Evolutionary conservation across 2,329 filamentous ascomycete genomes (phyloP), one percentile per base, ranked within the genome.

Genomic region (Dactylellina haptotyla): DNA sequence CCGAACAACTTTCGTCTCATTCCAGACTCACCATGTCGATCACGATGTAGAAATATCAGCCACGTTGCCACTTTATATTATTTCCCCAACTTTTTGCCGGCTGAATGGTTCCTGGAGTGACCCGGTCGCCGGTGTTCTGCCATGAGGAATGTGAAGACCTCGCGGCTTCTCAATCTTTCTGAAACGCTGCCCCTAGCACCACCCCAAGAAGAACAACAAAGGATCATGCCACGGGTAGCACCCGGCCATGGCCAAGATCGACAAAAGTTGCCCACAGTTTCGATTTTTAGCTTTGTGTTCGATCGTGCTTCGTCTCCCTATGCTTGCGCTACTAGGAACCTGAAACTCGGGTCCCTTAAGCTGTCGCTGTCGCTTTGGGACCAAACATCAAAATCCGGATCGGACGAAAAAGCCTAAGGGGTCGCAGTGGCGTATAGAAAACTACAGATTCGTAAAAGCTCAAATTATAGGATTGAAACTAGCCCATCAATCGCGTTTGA

Each of bases 121-220:
- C n/a, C n/a, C n/a, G n/a, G n/a, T n/a, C n/a, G n/a, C n/a, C n/a
- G n/a, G n/a, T n/a, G n/a, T n/a, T n/a, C n/a, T n/a, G 5, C 16
- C 39, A 9, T 43, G 48, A 37, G 37, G 26, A 53, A 26, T 39
- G 50, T 39, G 18, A 30, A 32, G n/a, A 14, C 23, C 30, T 6
- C 32, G 50, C 53, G 53, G 37, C 53, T 57, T 16, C 53, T 20
- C 34, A 57, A 43, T 43, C 18, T 43, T 57, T 57, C 53, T 57
- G 53, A 57, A 57, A 57, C 53, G 23, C 3, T 10, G 23, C n/a
- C 16, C 10, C 16, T 39, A 16, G n/a, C n/a, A n/a, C n/a, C 32
- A 12, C 16, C 30, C 12, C 50, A 14, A 39, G 10, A 20, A 23
- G 16, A 54, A 54, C 14, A 54, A 39, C n/a, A 20, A 50, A 26